Percentiles rank a stretch among this genome's conserved stretches.
These are phyloP conservation scores for Sergeia podlipaevii DNA, from an alignment of 208 protist species.

Conservation along the genomic window DNA sequence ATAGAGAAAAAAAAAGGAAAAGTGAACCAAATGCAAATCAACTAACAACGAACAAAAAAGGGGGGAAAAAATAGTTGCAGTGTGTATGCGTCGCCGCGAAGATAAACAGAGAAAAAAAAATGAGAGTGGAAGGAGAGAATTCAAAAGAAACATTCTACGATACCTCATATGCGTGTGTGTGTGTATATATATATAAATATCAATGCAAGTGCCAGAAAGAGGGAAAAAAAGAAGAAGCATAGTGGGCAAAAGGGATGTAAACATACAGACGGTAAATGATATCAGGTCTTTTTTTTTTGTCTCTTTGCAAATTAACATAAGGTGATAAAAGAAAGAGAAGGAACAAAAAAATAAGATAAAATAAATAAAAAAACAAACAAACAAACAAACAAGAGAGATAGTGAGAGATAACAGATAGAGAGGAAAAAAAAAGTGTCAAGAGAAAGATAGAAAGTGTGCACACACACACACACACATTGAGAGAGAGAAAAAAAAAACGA, in stretches of 20 bases:
- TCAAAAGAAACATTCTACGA: slow-evolving; percentile 3
- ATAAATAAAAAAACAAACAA: slow-evolving; percentile 13
- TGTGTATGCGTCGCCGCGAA: too few relatives aligned
- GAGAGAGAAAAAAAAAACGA: background rate
- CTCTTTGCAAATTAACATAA: slow-evolving; percentile 4
- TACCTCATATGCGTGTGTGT: slow-evolving; percentile 6
- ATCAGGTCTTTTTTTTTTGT: slow-evolving; percentile 12
- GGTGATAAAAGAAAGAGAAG: slow-evolving; percentile 9
- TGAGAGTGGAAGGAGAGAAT: background rate
- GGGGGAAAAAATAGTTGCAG: background rate
- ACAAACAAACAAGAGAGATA: slow-evolving; percentile 6
- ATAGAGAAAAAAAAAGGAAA: too few relatives aligned
- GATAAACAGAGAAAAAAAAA: slow-evolving; percentile 4
- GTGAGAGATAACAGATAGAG: slow-evolving; percentile 7
- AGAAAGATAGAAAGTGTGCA: slow-evolving; percentile 4
- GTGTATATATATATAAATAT: slow-evolving; percentile 12
- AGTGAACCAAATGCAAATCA: too few relatives aligned
- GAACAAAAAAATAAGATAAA: slow-evolving; percentile 11
- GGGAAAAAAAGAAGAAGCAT: background rate
- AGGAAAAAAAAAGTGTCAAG: slow-evolving; percentile 9
- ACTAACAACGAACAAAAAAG: background rate
- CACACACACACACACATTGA: background rate
- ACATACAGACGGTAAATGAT: background rate
- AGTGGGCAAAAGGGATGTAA: slow-evolving; percentile 2
- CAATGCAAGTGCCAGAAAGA: too few relatives aligned